phyloP scores from a whole-genome alignment of 2,329 filamentous ascomycete species.

The Arthrobotrys conoides region DNA sequence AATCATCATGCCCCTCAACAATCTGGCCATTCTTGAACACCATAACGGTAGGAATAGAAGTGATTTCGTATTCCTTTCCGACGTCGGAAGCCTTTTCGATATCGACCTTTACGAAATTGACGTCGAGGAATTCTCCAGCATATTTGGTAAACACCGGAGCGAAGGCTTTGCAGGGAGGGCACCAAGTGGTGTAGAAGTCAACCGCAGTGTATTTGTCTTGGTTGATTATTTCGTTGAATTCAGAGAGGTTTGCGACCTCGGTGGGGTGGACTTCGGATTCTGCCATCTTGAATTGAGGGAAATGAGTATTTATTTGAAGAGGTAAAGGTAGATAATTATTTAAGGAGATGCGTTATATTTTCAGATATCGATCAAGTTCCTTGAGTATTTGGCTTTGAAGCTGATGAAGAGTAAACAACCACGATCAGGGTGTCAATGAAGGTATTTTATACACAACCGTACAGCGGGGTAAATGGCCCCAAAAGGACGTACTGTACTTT shows the following conservation, averaged over 20 bases:
- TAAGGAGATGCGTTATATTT: no score
- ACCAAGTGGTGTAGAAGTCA: conserved; percentile 75
- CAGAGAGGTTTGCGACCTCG: conserved; percentile 62
- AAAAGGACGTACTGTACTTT: not conserved
- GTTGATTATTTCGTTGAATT: conserved; percentile 71
- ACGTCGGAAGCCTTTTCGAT: conserved; percentile 72
- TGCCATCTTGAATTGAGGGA: not conserved
- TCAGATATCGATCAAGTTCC: not conserved
- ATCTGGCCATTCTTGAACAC: conserved; percentile 73
- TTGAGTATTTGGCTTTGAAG: not conserved
- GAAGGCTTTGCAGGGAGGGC: conserved; percentile 75
- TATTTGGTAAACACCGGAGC: conserved; percentile 72
- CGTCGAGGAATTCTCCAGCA: conserved; percentile 67
- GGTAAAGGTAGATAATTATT: not conserved
- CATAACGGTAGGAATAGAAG: conserved; percentile 74
- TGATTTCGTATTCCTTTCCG: conserved; percentile 70
- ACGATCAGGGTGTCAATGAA: not conserved
- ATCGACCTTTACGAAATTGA: conserved; percentile 74
- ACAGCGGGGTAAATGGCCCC: conserved; percentile 7
- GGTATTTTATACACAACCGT: not conserved
- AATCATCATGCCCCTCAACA: conserved; percentile 62
- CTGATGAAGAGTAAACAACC: not conserved
- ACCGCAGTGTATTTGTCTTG: conserved; percentile 71
- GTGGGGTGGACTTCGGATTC: not conserved
- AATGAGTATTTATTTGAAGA: not conserved